Evolutionary conservation across 495 filamentous ascomycete species (phyloP), one percentile per base, ranked within the genome.

Genomic region (Penicillium pancosmium): DNA sequence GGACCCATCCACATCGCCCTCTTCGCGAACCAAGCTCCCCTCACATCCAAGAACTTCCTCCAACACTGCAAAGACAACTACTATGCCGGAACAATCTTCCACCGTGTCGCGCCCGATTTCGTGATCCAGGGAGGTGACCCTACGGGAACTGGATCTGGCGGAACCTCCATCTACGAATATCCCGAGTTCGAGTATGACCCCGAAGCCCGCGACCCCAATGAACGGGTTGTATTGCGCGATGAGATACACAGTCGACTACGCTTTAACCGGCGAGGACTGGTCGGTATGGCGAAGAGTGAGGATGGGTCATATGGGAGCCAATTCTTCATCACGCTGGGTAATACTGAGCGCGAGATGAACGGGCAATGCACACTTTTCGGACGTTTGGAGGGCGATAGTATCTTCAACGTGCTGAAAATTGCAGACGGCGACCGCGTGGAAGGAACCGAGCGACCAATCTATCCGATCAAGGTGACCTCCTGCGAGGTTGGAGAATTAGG

Each of bases 71-170:
- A 95, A 56, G 92, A 99, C 73, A 90, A 91, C 56, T 97, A 98
- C 82, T 99, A 98, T 76, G 86, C 88, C 50, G 82, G 85, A 62
- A 97, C 93, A 0, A 87, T 92, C 59, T 98, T 98, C 78, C 94
- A 98, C 75, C 93, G 94, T 18, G 80, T 98, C 18, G 86, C 95
- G 9, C 89, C 93, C 0, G 89, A 88, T 41, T 98, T 98, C 78
- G 88, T 98, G 55, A 76, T 98, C 40, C 94, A 98, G 68, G 95
- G 93, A 56, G 95, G 94, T 58, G 94, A 98, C 68, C 94, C 94
- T 0, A 90, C 90, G 0, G 93, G 92, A 31, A 97, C 92, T 4
- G 94, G 94, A 8, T 86, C 91, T 59, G 94, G 95, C 46, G 94
- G 94, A 8, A 91, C 93, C 62, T 89, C 88, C 40, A 95, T 96